phyloP scores from a whole-genome alignment of 1,284 basidiomycete genomes.

The Malassezia psittaci region DNA sequence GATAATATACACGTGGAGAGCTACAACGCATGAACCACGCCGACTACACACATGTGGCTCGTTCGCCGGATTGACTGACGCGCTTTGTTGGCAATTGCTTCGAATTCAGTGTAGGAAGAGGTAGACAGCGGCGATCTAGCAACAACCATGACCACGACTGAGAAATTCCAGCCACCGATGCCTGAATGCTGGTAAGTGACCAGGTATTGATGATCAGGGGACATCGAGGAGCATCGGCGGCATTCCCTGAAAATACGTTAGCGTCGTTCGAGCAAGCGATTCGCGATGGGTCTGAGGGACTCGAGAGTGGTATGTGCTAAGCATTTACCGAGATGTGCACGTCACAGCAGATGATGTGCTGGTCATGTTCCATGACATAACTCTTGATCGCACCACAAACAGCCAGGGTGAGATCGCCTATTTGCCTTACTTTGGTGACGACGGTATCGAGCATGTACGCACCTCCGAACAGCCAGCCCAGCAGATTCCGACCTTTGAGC shows the following conservation, averaged over 20 bases:
- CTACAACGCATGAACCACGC: no score
- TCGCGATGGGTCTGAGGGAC: slow-evolving; percentile 42
- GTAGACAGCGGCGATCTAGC: no score
- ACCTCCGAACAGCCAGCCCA: slow-evolving; percentile 67
- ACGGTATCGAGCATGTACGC: slow-evolving; percentile 68
- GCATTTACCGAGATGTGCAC: slow-evolving; percentile 71
- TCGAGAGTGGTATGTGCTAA: slow-evolving; percentile 33
- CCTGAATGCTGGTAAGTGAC: slow-evolving; percentile 16
- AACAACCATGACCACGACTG: no score
- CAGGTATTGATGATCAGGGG: slow-evolving; percentile 19
- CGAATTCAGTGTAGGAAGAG: no score
- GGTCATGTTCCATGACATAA: slow-evolving; percentile 90
- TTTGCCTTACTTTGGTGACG: slow-evolving; percentile 51
- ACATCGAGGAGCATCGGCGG: slow-evolving; percentile 44
- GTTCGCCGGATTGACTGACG: no score
- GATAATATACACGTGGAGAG: no score
- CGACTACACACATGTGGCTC: no score
- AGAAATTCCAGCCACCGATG: neutral
- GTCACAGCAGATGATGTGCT: slow-evolving; percentile 80
- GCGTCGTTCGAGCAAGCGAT: slow-evolving; percentile 44
- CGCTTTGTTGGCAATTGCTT: no score
- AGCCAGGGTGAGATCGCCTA: slow-evolving; percentile 53
- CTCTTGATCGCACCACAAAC: slow-evolving; percentile 54
- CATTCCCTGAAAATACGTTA: slow-evolving; percentile 47
- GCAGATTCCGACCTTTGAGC: slow-evolving; percentile 44